Evolutionary conservation across 2,329 filamentous ascomycete genomes (phyloP), one percentile per base, ranked within the genome.

Genomic region (Venturia carpophila): DNA sequence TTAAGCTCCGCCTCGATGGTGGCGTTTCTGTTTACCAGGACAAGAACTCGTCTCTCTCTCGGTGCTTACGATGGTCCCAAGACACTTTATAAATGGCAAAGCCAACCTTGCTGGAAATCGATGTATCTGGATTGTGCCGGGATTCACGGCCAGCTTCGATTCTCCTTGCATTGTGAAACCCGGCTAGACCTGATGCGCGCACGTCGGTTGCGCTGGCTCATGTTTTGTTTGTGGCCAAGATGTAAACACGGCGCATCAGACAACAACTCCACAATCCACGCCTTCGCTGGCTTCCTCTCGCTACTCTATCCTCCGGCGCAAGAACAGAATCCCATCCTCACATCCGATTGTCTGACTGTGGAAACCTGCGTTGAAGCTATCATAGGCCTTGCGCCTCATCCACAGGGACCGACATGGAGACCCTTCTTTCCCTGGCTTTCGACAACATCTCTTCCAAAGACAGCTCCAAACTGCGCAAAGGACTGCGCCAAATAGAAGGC

Each of bases 371-470:
- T 27, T 39, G 34, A 60, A 43, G 34, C 56, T 2, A 39, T 2
- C 4, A 21, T 39, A 43, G 43, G 43, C 21, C 21, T 30, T 41
- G 60, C 37, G 60, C 60, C 39, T 62, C 37, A 42, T 5, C 15
- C 52, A 37, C 52, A 63, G 24, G n/a, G 9, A 9, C 19, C 43
- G 76, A 71, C 72, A 97, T 97, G 94, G 94, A 97, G 80, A 87
- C 90, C 63, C 84, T 97, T 37, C 83, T 97, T 65, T 95, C 91
- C 56, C 87, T 96, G 75, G 92, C 93, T 67, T 97, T 97, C 78
- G 92, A 97, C 80, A 96, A 96, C 78, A 88, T 97, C 69, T 95
- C 92, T 67, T 97, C 92, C 61, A 92, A 92, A 75, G 92, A 97
- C 71, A 87, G 87, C 66, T 82, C 84, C 75, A 96, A 96, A 79